Base-by-base conservation (phyloP, 495 filamentous ascomycete genomes). In the Xylaria castorea region DNA sequence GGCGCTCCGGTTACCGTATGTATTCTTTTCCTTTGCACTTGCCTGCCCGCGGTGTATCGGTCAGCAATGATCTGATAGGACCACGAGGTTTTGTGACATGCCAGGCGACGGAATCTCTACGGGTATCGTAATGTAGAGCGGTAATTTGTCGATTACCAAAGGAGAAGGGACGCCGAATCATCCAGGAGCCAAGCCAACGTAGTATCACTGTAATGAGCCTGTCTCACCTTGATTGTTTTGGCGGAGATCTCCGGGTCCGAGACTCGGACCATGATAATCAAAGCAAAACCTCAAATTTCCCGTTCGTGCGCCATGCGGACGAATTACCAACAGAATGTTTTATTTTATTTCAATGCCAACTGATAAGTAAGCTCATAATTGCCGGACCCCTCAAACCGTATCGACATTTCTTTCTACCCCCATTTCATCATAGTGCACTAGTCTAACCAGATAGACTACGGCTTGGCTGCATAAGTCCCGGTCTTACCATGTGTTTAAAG, bases 171-270 rank as follows among this genome's bases (percentile, higher is more conserved):
- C 30, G 34, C 32, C n/a, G 9, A 25, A 36, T 22, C 34, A 61
- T 60, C 53, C 9, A 22, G 58, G 58, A 34, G 34, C 20, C 14
- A 25, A 7, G n/a, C 20, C 61, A 66, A 14, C 44, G 46, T 67
- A 30, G 64, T n/a, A 67, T 53, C 64, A 50, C 25, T 50, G 25
- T 3, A 66, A 66, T 30, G 27, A 40, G 27, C 40, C 1, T 34
- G 64, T 67, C 46, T 67, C 64, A 53, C 64, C 0, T 53, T 53
- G 46, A 36, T 67, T n/a, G 20, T 14, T 51, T 50, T 36, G 25
- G n/a, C 20, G 58, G 58, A 22, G 22, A 9, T 22, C 20, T 61
- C 30, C 18, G 34, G 7, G n/a, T 61, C 34, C 34, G 18, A 61
- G 9, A 60, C 7, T 57, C 30, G 57, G 20, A 36, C 53, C 51